Conservation (phyloP, 2,329 filamentous ascomycete species). For the Trichoderma polysporum region DNA sequence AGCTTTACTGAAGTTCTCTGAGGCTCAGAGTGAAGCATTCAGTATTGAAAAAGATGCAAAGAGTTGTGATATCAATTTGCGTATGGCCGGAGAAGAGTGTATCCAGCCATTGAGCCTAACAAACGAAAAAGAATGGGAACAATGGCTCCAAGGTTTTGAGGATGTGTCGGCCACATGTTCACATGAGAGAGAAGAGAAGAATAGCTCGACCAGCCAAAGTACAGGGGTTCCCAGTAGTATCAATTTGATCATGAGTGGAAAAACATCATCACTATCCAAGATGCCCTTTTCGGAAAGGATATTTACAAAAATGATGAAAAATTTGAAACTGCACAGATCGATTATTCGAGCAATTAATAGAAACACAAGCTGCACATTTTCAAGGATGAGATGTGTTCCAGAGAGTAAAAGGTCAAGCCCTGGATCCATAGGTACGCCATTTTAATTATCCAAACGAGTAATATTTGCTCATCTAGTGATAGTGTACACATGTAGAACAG, state of each 20-base stretch:
- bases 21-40: not conserved
- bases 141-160: not conserved
- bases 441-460: not conserved
- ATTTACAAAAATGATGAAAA: not conserved
- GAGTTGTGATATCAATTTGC: not conserved
- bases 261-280: not conserved
- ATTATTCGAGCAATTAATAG: conserved; percentile 21
- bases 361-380: conserved; percentile 21
- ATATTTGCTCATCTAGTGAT: not conserved
- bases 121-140: not conserved
- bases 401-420: not conserved
- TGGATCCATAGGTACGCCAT: not conserved
- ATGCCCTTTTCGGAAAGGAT: not conserved
- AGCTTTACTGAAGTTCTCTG: not conserved
- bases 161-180: not conserved
- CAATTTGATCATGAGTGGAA: not conserved
- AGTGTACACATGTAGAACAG: conserved; percentile 24
- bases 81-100: not conserved
- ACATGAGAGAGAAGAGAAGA: not conserved
- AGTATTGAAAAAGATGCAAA: not conserved
- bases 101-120: not conserved
- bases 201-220: not conserved
- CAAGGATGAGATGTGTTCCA: not conserved
- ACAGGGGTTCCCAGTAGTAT: not conserved
- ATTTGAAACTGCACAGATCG: conserved; percentile 12